A percentile compares a stretch with the other conserved stretches of the same genome.
Conservation (phyloP, 2,329 filamentous ascomycete species). For the Cryphonectria parasitica region DNA sequence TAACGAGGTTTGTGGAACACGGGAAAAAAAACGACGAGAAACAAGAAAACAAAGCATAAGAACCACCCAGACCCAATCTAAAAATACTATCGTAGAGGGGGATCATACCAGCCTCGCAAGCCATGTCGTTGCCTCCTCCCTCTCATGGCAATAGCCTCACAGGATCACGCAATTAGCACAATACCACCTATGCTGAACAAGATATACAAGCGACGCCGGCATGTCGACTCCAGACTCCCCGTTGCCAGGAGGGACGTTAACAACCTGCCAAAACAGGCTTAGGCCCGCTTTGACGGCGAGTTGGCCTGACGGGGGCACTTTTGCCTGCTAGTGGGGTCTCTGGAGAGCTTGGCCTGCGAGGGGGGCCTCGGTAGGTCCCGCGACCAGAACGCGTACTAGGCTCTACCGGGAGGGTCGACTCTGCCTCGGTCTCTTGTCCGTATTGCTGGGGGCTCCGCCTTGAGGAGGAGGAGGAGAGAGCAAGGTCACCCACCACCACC, state of each 20-base stretch:
- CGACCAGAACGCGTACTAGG: slow-evolving; percentile 14
- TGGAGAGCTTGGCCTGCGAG: background rate
- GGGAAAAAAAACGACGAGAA: background rate
- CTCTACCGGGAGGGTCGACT: slow-evolving; percentile 26
- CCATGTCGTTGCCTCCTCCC: slow-evolving; percentile 15
- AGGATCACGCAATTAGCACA: slow-evolving; percentile 21
- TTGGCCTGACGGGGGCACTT: background rate
- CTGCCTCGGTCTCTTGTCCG: slow-evolving; percentile 5
- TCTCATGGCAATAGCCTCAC: slow-evolving; percentile 16
- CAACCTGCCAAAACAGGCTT: slow-evolving; percentile 19
- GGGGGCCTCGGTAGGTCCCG: slow-evolving; percentile 4
- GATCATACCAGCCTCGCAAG: background rate
- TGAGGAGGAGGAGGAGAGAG: background rate
- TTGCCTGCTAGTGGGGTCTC: background rate
- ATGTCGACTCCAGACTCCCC: slow-evolving; percentile 7
- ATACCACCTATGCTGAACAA: slow-evolving; percentile 16
- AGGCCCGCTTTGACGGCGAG: background rate
- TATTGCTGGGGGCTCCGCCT: background rate
- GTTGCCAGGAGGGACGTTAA: slow-evolving; percentile 2
- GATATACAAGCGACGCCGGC: slow-evolving; percentile 8
- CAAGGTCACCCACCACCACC: background rate
- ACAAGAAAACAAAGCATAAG: background rate
- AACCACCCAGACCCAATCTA: background rate
- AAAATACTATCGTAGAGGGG: background rate
- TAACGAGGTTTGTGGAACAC: background rate